These are phyloP conservation scores for Cladophialophora bantiana DNA, from an alignment of 2,329 filamentous ascomycete genomes.

Conservation along the genomic window DNA sequence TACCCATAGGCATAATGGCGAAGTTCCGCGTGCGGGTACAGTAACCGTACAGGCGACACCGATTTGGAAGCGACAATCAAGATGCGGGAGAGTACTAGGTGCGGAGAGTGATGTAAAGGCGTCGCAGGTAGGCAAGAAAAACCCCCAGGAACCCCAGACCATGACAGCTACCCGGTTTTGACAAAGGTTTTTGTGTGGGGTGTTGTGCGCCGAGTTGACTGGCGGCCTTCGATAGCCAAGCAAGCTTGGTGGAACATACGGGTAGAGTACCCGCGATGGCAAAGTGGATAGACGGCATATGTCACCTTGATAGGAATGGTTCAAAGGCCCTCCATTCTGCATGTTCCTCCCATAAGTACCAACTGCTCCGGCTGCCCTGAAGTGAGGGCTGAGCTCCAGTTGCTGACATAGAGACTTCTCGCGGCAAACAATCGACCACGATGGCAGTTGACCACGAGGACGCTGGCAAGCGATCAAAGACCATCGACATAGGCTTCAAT, in stretches of 20 bases:
- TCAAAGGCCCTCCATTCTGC: not conserved
- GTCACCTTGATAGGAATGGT: not conserved
- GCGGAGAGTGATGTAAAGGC: not conserved
- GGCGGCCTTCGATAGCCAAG: not conserved
- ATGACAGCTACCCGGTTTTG: not conserved
- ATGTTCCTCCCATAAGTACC: not conserved
- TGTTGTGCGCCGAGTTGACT: not conserved
- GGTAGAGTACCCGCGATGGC: not conserved
- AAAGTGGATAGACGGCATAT: not conserved
- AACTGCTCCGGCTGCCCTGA: not conserved
- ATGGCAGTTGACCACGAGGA: not conserved
- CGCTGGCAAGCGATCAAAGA: constrained; percentile 9
- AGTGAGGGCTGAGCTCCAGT: not conserved
- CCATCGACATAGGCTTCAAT: constrained; percentile 29
- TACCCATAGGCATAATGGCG: not conserved
- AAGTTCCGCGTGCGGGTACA: constrained; percentile 7
- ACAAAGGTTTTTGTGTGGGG: not conserved
- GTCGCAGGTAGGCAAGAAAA: not conserved
- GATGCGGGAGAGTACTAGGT: not conserved
- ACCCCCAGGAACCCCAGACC: not conserved
- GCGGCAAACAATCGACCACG: not conserved
- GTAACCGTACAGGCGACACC: constrained; percentile 10
- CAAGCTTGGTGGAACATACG: not conserved
- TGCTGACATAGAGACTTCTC: not conserved
- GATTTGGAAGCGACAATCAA: not conserved